Evolutionary conservation across 108 stramenopile genomes (phyloP), one percentile per base, ranked within the genome.

Genomic region (Nitzschia inconspicua): DNA sequence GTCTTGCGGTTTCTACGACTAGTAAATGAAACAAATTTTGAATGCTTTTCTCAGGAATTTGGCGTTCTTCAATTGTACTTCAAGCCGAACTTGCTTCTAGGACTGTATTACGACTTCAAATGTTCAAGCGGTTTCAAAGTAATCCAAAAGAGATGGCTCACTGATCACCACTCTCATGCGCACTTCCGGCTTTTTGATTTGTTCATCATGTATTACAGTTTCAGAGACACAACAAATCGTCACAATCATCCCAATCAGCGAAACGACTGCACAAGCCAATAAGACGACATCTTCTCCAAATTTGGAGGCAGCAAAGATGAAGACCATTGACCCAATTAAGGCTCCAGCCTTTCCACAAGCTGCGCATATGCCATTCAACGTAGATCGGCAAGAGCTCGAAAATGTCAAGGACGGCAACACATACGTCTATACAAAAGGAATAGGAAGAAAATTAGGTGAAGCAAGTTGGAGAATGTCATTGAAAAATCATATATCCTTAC

Each of bases 361-460:
- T 36, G 84, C 84, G 66, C 77, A 69, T 4, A 85, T 53, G 27
- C 84, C 84, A 53, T 85, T 85, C 32, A 81, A 46, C 16, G 84
- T 85, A 2, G 80, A 79, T 18, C 84, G 73, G 39, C 77, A 76
- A n/a, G 68, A 42, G 22, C 61, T 70, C 13, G 79, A 80, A 44
- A 76, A 85, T 0, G 78, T 79, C 30, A 85, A 72, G 57, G 71
- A 68, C 11, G 84, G 80, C 31, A 85, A 66, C 66, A 85, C 71
- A 29, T 75, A 85, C 5, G 80, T 81, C 78, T 79, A 57, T 23
- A n/a, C n/a, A n/a, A 24, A 25, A 24, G 37, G 10, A 27, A 66
- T 24, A 26, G 4, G 22, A 27, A 23, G 7, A 5, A n/a, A n/a
- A n/a, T n/a, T n/a, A n/a, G n/a, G n/a, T 48, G 11, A 14, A 13